Evolutionary conservation across 202 grass and related monocot genomes (phyloP).

Genomic region (Panicum hallii): DNA sequence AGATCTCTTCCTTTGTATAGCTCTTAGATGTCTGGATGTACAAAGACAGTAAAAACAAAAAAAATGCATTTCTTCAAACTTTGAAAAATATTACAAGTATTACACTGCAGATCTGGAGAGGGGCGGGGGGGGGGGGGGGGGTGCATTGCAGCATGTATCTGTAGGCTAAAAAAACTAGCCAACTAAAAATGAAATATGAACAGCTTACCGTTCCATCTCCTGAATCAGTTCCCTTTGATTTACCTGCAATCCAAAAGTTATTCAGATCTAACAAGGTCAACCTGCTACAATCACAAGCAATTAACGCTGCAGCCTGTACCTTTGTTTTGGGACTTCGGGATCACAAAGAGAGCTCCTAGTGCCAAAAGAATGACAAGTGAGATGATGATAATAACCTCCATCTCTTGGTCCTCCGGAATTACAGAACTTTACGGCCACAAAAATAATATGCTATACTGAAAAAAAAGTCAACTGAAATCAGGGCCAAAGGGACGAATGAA

Average conservation of each 20-base stretch:
- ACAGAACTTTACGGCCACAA: slow-evolving; percentile 1
- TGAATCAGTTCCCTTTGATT: slow-evolving; percentile 42
- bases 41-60: neutral
- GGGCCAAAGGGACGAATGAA: neutral
- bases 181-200: slow-evolving; percentile 3
- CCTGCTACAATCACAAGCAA: neutral
- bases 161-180: neutral
- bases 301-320: slow-evolving; percentile 40
- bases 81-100: neutral
- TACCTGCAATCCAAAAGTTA: slow-evolving; percentile 41
- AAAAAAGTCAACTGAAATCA: neutral
- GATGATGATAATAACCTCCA: slow-evolving; percentile 61
- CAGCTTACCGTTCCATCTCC: slow-evolving; percentile 41
- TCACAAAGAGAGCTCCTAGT: slow-evolving; percentile 64
- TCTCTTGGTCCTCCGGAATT: slow-evolving; percentile 42
- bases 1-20: slow-evolving; percentile 79
- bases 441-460: neutral
- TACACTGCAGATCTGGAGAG: neutral
- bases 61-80: neutral
- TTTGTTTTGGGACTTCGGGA: slow-evolving; percentile 71
- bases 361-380: slow-evolving; percentile 59
- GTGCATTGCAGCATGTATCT: neutral
- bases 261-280: neutral
- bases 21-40: slow-evolving; percentile 41
- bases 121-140: too few species aligned